Percentiles rank a stretch among this genome's conserved stretches.
Conservation (phyloP, 108 stramenopile genomes). For the Stephanodiscus triporus region DNA sequence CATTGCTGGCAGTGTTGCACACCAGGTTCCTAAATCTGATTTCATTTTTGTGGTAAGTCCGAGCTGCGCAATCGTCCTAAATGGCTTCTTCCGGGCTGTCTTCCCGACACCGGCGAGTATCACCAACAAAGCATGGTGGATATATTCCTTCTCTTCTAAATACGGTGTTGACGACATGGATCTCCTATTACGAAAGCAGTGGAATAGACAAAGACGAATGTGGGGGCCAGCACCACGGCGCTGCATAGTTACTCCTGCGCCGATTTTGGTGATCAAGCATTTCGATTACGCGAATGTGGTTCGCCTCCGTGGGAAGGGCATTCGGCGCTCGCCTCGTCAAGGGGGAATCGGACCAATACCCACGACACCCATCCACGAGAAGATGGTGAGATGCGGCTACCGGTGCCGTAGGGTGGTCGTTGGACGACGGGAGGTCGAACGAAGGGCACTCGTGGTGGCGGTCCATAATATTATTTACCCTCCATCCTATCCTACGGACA, state of each 20-base stretch:
- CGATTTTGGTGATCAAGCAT: neutral
- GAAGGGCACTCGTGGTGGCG: too few species aligned
- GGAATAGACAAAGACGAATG: neutral
- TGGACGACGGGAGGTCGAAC: too few species aligned
- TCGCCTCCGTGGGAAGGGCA: too few species aligned
- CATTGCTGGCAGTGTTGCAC: conserved; percentile 3
- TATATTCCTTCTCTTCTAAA: neutral
- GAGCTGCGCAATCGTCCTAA: neutral
- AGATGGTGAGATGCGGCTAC: too few species aligned
- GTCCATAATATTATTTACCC: too few species aligned
- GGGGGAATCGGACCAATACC: too few species aligned
- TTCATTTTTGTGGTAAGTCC: too few species aligned
- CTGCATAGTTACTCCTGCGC: neutral
- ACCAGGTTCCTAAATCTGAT: too few species aligned
- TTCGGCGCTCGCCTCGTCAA: too few species aligned
- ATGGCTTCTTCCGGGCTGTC: neutral
- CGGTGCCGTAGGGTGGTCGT: too few species aligned
- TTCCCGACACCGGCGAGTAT: neutral
- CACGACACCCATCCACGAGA: too few species aligned
- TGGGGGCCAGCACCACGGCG: neutral
- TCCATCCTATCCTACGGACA: too few species aligned
- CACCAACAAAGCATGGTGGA: conserved; percentile 1
- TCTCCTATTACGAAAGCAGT: conserved; percentile 1
- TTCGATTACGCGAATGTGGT: neutral
- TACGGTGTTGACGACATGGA: neutral